A percentile compares a stretch with the other conserved stretches of the same genome.
These are phyloP conservation scores for Inga leiocalycina DNA, from an alignment of 306 rosid genomes.

Conservation along the genomic window DNA sequence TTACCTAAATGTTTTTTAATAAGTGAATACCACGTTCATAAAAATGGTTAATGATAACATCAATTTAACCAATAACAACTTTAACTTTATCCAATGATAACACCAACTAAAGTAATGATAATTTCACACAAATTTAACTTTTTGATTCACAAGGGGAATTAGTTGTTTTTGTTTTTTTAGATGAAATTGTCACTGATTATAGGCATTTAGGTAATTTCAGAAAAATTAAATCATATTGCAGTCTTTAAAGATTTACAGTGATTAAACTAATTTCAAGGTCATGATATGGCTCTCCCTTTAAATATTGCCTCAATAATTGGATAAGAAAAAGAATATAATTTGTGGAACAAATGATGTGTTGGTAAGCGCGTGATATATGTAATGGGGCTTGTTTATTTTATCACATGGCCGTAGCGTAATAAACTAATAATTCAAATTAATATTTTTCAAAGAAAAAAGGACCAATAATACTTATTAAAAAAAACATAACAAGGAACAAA, in stretches of 20 bases:
- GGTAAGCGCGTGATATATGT: background rate
- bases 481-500: background rate
- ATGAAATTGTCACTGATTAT: background rate
- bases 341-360: background rate
- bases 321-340: background rate
- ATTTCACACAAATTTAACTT: background rate
- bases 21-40: no score
- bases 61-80: no score
- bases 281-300: background rate
- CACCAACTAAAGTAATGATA: no score
- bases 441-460: slow-evolving; percentile 26
- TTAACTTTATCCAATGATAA: no score
- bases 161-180: no score
- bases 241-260: no score
- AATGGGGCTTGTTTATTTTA: background rate
- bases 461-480: background rate
- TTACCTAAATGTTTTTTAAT: background rate
- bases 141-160: background rate
- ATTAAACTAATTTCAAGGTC: no score
- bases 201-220: no score
- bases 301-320: background rate
- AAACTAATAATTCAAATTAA: background rate
- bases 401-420: background rate
- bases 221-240: no score
- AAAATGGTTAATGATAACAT: no score